Conservation (phyloP, 2,329 filamentous ascomycete genomes). For the Calonectria pseudoturangicola region DNA sequence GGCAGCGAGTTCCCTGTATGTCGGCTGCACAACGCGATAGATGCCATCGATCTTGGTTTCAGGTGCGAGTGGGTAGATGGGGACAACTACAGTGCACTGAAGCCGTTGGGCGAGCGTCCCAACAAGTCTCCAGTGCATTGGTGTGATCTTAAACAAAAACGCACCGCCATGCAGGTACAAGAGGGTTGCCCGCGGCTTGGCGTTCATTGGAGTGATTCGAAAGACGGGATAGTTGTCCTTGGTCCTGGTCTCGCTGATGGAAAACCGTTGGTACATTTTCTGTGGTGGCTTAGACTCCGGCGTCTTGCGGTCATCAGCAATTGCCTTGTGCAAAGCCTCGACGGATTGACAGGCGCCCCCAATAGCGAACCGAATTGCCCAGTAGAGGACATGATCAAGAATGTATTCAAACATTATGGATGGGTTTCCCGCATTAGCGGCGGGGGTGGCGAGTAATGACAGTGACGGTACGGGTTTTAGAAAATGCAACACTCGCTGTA, state of each 20-base stretch:
- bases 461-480: not conserved
- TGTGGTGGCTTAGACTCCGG: not conserved
- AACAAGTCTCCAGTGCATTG: conserved; percentile 11
- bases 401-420: not conserved
- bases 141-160: conserved; percentile 11
- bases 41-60: not conserved
- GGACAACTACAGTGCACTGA: not conserved
- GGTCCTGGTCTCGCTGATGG: not conserved
- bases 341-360: not conserved
- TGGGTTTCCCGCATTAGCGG: not conserved
- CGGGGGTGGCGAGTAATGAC: not conserved
- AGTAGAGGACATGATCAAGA: not conserved
- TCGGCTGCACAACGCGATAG: not conserved
- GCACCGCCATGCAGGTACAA: conserved; percentile 16
- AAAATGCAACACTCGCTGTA: not conserved
- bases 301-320: conserved; percentile 6
- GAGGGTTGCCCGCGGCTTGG: not conserved
- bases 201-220: not conserved
- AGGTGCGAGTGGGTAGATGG: conserved; percentile 10
- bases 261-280: not conserved
- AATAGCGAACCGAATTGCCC: not conserved
- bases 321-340: conserved; percentile 6
- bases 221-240: not conserved
- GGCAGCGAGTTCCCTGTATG: not conserved
- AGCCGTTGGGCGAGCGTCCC: conserved; percentile 1